phyloP scores from a whole-genome alignment of 116 monocot species.

The Dioscorea cayenensis region DNA sequence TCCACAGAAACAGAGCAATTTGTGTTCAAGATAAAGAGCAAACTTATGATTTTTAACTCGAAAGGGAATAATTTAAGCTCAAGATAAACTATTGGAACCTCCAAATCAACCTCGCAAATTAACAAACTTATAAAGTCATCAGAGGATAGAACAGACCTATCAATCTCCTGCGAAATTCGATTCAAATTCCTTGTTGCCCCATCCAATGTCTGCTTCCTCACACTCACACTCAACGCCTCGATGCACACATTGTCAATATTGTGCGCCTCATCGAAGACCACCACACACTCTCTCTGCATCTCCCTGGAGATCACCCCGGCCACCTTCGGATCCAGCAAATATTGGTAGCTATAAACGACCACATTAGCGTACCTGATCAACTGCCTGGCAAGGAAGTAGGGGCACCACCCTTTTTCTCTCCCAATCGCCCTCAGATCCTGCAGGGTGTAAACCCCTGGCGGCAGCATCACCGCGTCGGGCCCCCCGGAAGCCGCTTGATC shows the following conservation, averaged over 20 bases:
- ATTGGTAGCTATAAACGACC: slow-evolving; percentile 96
- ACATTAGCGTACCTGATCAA: slow-evolving; percentile 80
- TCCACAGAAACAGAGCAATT: too few species aligned
- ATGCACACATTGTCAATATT: slow-evolving; percentile 99
- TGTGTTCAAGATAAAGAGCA: too few species aligned
- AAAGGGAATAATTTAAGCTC: too few species aligned
- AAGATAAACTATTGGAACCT: background rate
- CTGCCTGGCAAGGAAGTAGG: slow-evolving; percentile 86
- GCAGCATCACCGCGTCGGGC: slow-evolving; percentile 55
- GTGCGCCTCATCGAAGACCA: slow-evolving; percentile 97
- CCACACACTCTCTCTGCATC: slow-evolving; percentile 92
- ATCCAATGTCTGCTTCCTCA: slow-evolving; percentile 81
- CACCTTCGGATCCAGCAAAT: slow-evolving; percentile 91
- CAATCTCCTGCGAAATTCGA: slow-evolving; percentile 75
- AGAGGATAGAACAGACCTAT: slow-evolving; percentile 47
- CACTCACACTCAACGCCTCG: slow-evolving; percentile 86
- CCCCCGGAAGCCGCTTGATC: slow-evolving; percentile 41
- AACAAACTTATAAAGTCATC: background rate
- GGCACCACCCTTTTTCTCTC: slow-evolving; percentile 63
- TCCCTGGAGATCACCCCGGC: slow-evolving; percentile 91
- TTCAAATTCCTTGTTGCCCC: slow-evolving; percentile 84
- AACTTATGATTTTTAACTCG: too few species aligned
- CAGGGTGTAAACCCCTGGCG: slow-evolving; percentile 84
- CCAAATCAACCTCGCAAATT: too few species aligned
- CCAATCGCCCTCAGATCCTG: slow-evolving; percentile 65